Conservation (phyloP, 2,329 filamentous ascomycete genomes). For the Juglanconis sp. region DNA sequence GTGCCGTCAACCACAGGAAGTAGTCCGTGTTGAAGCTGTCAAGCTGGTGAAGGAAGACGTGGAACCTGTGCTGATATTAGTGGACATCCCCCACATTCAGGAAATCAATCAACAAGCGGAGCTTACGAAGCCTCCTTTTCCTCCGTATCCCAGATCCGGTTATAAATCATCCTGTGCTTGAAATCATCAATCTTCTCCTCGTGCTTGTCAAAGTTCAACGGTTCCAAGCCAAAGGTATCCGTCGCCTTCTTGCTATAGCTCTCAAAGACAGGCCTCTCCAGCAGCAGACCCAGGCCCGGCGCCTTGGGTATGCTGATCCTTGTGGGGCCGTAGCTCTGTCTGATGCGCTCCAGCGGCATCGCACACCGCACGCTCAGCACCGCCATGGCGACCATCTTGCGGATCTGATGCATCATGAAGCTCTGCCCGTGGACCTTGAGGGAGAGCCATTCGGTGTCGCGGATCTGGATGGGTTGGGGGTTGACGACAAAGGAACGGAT, state of each 20-base stretch:
- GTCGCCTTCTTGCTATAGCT: slow-evolving; percentile 76
- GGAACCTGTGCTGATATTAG: slow-evolving; percentile 52
- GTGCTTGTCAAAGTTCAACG: slow-evolving; percentile 75
- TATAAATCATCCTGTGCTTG: slow-evolving; percentile 89
- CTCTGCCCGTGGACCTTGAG: slow-evolving; percentile 95
- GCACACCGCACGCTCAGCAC: slow-evolving; percentile 82
- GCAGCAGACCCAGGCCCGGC: slow-evolving; percentile 78
- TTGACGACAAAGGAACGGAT: slow-evolving; percentile 91
- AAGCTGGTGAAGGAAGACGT: slow-evolving; percentile 75
- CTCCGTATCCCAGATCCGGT: slow-evolving; percentile 85
- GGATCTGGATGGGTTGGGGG: slow-evolving; percentile 73
- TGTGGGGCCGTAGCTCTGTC: slow-evolving; percentile 67
- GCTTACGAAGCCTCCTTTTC: slow-evolving; percentile 80
- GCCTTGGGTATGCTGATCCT: slow-evolving; percentile 91
- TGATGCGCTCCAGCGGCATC: slow-evolving; percentile 67
- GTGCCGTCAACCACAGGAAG: slow-evolving; percentile 73
- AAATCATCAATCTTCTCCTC: slow-evolving; percentile 80
- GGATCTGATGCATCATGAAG: slow-evolving; percentile 99
- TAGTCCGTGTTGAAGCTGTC: slow-evolving; percentile 70
- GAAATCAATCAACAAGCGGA: slow-evolving; percentile 24
- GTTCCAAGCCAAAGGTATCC: slow-evolving; percentile 59
- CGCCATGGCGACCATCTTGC: slow-evolving; percentile 97
- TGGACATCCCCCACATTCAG: background rate
- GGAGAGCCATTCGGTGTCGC: slow-evolving; percentile 91
- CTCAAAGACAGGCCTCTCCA: slow-evolving; percentile 90